Conservation (phyloP, 2,329 filamentous ascomycete genomes). For the Microascus cirrosus region DNA sequence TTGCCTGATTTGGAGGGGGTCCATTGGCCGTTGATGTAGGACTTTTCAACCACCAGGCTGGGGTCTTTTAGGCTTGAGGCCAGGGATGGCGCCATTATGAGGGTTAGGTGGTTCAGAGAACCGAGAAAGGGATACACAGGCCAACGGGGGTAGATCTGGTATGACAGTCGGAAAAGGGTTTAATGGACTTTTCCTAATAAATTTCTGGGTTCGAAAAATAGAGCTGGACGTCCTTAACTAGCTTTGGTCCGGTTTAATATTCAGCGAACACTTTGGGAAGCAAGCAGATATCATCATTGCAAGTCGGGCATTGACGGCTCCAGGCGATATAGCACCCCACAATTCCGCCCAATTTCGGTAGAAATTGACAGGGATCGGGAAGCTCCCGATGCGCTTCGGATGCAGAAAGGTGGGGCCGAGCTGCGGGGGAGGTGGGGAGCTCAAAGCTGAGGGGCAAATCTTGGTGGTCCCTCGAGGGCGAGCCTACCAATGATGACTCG, state of each 20-base stretch:
- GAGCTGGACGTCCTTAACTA: not conserved
- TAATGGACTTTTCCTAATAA: no score
- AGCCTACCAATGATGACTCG: not conserved
- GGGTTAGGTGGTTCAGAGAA: no score
- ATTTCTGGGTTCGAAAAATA: no score
- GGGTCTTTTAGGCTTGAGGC: not conserved
- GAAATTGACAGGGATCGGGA: not conserved
- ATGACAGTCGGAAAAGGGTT: no score
- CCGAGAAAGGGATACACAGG: no score
- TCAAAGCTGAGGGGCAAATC: not conserved
- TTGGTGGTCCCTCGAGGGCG: not conserved
- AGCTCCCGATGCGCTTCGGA: not conserved
- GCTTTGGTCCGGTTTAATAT: not conserved
- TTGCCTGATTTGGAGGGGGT: conserved; percentile 1
- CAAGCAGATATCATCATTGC: not conserved
- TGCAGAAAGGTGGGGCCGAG: not conserved
- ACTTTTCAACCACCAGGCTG: not conserved
- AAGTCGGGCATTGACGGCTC: not conserved
- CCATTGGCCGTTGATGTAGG: not conserved
- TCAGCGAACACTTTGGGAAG: not conserved
- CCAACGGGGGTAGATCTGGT: no score
- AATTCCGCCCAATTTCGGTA: not conserved
- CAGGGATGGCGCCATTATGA: not conserved
- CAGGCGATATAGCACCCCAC: not conserved
- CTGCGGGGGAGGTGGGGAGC: not conserved